phyloP scores from a whole-genome alignment of 176 grass and related monocot genomes.

The Oryza brachyantha region DNA sequence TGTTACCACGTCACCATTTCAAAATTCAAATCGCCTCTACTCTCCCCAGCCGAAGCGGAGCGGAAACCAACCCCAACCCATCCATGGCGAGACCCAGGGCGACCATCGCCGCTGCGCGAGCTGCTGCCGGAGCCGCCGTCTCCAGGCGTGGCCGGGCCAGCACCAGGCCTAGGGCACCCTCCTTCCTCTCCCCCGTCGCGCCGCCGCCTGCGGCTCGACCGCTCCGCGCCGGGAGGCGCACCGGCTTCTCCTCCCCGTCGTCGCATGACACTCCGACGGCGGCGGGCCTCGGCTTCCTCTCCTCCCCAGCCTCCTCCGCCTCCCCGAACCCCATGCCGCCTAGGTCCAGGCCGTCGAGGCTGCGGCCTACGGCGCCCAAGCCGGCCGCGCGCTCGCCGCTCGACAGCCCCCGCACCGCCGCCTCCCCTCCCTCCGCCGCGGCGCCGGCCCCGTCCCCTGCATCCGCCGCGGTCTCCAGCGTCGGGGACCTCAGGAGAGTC shows the following conservation, averaged over 20 bases:
- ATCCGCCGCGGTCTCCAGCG: not conserved
- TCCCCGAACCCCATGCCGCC: conserved; percentile 4
- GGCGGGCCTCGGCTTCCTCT: conserved; percentile 14
- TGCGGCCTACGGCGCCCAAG: not conserved
- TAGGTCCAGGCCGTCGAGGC: conserved; percentile 13
- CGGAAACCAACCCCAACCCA: too few species aligned
- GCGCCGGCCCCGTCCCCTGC: not conserved
- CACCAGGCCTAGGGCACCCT: conserved; percentile 15
- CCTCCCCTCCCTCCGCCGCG: not conserved
- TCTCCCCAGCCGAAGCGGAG: too few species aligned
- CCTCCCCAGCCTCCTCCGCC: conserved; percentile 19
- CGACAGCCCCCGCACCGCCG: not conserved
- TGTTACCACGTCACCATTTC: too few species aligned
- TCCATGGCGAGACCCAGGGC: conserved; percentile 33
- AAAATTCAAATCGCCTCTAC: too few species aligned
- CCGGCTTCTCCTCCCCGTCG: not conserved
- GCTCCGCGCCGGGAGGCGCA: not conserved
- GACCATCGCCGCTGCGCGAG: too few species aligned
- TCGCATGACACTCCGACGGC: not conserved
- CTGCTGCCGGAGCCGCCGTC: too few species aligned
- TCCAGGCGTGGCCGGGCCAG: conserved; percentile 4
- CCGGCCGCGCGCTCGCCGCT: conserved; percentile 9
- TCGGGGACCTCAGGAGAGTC: conserved; percentile 35
- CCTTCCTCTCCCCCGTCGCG: conserved; percentile 31
- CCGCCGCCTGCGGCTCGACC: conserved; percentile 11